These are phyloP conservation scores for Kwoniella sp. DNA, from an alignment of 768 basidiomycete species.

Conservation along the genomic window DNA sequence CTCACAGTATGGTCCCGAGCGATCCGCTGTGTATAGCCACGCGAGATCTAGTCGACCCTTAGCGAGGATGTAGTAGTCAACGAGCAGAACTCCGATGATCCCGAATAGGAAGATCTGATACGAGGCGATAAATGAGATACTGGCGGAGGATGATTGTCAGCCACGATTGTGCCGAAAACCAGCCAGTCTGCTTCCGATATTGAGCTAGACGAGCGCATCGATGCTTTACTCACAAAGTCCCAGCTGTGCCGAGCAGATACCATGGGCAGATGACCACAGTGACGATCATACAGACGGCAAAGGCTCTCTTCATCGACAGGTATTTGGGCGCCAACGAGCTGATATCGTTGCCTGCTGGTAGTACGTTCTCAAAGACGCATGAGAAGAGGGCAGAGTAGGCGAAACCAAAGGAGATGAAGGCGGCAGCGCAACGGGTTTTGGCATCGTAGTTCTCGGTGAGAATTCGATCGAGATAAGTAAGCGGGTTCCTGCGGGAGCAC, in stretches of 20 bases:
- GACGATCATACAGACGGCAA: constrained; percentile 37
- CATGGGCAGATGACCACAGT: constrained; percentile 33
- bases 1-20: constrained; percentile 33
- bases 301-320: constrained; percentile 39
- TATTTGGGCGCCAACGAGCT: constrained; percentile 34
- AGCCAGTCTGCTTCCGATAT: too few species aligned
- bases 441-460: constrained; percentile 46
- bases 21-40: constrained; percentile 31
- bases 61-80: constrained; percentile 39
- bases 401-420: constrained; percentile 47
- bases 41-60: constrained; percentile 25
- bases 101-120: constrained; percentile 29
- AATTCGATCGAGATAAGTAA: constrained; percentile 38
- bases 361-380: constrained; percentile 39
- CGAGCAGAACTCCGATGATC: constrained; percentile 37
- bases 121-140: constrained; percentile 35
- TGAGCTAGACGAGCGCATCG: too few species aligned
- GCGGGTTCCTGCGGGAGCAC: constrained; percentile 34
- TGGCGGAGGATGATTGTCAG: neutral
- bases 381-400: constrained; percentile 44
- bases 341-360: constrained; percentile 47
- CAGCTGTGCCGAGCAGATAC: constrained; percentile 38
- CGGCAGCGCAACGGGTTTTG: constrained; percentile 36
- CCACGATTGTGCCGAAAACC: too few species aligned
- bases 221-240: constrained; percentile 23